phyloP scores from a whole-genome alignment of 106 monocot species.

The Dendrobium chrysotoxum region DNA sequence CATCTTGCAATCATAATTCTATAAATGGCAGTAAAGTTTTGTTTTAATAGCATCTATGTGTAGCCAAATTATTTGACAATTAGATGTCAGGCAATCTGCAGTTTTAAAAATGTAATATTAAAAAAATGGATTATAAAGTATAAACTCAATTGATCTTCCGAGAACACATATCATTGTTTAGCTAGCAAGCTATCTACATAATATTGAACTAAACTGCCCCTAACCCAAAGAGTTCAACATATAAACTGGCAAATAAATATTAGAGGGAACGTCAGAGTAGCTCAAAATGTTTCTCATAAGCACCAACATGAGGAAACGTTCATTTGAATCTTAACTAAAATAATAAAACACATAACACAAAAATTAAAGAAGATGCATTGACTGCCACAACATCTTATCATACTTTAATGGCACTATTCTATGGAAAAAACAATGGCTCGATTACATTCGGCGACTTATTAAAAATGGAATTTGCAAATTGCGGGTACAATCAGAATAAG shows the following conservation, averaged over 20 bases:
- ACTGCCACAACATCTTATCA: neutral
- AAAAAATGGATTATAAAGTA: neutral
- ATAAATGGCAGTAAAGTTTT: neutral
- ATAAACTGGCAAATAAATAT: neutral
- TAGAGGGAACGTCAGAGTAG: neutral
- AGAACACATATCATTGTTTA: neutral
- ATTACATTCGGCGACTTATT: neutral
- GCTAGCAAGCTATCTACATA: neutral
- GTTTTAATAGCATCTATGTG: neutral
- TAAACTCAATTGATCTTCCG: neutral
- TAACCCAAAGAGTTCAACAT: neutral
- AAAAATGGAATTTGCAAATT: neutral
- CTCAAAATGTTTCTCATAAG: neutral
- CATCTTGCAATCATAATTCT: neutral
- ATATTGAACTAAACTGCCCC: neutral
- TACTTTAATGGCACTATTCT: neutral
- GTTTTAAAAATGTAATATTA: neutral
- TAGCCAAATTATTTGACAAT: neutral
- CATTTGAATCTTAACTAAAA: neutral
- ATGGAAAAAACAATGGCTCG: neutral
- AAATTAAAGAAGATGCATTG: neutral
- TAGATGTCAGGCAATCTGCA: neutral
- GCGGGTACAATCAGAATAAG: neutral
- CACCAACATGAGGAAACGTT: neutral
- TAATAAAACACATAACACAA: neutral